Percentiles rank a stretch among this genome's conserved stretches.
Conservation (phyloP, 179 eudicot genomes). For the Corrigiola litoralis region DNA sequence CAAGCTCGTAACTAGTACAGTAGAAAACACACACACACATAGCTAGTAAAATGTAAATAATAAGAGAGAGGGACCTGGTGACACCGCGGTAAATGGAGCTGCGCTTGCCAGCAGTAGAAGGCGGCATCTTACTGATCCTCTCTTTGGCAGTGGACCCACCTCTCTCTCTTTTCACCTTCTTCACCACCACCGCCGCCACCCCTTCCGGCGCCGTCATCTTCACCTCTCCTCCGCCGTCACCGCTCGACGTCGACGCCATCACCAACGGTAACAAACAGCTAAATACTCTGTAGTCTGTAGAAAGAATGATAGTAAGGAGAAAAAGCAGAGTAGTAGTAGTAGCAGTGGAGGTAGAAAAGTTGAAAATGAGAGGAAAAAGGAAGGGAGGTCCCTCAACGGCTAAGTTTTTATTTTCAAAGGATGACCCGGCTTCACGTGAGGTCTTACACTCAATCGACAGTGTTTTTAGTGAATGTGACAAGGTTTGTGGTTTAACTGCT, state of each 20-base stretch:
- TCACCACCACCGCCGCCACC: constrained; percentile 22
- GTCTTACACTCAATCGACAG: too few species aligned
- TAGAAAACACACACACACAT: not conserved
- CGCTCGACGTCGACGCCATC: constrained; percentile 39
- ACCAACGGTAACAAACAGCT: constrained; percentile 14
- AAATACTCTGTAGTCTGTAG: not conserved
- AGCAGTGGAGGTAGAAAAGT: not conserved
- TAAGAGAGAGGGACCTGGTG: constrained; percentile 52
- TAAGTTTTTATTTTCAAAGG: constrained; percentile 13
- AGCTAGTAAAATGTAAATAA: not conserved
- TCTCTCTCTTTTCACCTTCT: constrained; percentile 77
- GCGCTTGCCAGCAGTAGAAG: constrained; percentile 97
- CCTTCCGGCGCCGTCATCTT: constrained; percentile 3
- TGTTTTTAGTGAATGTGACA: not conserved
- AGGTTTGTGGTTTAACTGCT: not conserved
- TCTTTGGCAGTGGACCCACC: constrained; percentile 91
- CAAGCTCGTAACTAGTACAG: not conserved
- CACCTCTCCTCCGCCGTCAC: constrained; percentile 14
- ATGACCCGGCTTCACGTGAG: too few species aligned
- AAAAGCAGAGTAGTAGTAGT: not conserved
- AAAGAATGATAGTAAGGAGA: not conserved
- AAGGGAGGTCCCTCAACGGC: constrained; percentile 35
- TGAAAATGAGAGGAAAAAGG: not conserved
- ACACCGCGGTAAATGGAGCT: constrained; percentile 99
- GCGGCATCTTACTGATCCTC: constrained; percentile 97